Base-by-base conservation (phyloP, 116 monocot genomes). In the Posidonia oceanica region DNA sequence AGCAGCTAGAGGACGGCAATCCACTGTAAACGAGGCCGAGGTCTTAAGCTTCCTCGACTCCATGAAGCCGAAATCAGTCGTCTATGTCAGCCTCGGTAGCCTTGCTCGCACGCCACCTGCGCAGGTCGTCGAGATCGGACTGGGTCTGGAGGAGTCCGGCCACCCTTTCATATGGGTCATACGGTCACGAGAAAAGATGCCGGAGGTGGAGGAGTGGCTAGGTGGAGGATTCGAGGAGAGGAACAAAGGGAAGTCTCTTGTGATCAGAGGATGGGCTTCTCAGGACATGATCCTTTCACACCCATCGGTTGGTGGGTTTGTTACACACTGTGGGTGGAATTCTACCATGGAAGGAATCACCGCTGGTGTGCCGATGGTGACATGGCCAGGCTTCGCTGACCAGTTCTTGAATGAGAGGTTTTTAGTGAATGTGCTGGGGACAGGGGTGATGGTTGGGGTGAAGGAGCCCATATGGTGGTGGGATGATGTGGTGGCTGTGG, bases 241-340 rank as follows among this genome's bases (percentile, higher is more conserved):
- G 39, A 71, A 52, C 36, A 59, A 21, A 29, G 36, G 14, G 13
- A 44, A 69, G 7, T 41, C 21, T 14, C 29, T 77, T 7, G 22
- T 77, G 37, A 59, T 77, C 22, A 59, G 58, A 12, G 59, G 67
- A 4, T 77, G 77, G 77, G 72, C 66, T 0, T 65, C 71, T 17
- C 77, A 72, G 59, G 20, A 66, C 10, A 17, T 58, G 15, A 71
- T 71, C 23, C 71, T 77, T 11, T 71, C 71, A 0, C 77, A 77
- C 48, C 66, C 59, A 5, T 23, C 77, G 12, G 17, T 77, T 14
- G 77, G 77, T n/a, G 78, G 82, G 2, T 82, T 82, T 66, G 14
- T 87, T 3, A 87, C 73, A 5, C 87, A 87, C 71, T 83, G 83
- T 56, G 83, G 83, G 2, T 87, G 87, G 87, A 87, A 87, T 74